Conservation (phyloP, 129 eudicot species). For the Oenanthe sinensis region DNA sequence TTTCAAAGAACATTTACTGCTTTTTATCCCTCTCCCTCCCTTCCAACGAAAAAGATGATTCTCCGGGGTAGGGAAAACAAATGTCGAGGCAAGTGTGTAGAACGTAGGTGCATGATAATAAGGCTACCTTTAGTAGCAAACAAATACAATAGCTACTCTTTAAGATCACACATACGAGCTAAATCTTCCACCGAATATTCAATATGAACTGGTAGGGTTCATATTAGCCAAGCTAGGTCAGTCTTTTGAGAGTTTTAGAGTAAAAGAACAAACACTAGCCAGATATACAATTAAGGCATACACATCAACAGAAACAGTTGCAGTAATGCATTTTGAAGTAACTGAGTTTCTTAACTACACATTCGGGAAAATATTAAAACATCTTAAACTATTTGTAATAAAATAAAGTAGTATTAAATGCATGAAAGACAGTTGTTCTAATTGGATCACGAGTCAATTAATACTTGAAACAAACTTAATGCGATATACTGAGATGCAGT, state of each 20-base stretch:
- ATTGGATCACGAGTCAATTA: constrained; percentile 8
- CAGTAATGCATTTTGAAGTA: not conserved
- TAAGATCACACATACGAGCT: not conserved
- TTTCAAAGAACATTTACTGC: not conserved
- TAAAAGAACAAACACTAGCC: not conserved
- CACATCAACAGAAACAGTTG: not conserved
- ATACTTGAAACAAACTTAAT: constrained; percentile 5
- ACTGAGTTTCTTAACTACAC: not conserved
- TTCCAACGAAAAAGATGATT: no score
- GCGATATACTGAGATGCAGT: constrained; percentile 8
- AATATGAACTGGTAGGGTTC: not conserved
- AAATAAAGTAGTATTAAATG: constrained; percentile 1
- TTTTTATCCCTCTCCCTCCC: not conserved
- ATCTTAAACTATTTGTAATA: constrained; percentile 1
- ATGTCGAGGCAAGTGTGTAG: no score
- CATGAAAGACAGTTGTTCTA: constrained; percentile 8
- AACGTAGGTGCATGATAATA: not conserved
- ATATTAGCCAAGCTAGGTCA: not conserved
- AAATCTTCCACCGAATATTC: not conserved
- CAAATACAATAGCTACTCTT: not conserved
- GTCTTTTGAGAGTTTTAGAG: not conserved
- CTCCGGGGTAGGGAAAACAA: no score
- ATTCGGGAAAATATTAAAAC: not conserved
- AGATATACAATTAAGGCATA: not conserved
- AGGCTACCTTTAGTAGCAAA: not conserved